phyloP scores from a whole-genome alignment of 2,329 filamentous ascomycete species.

The Fusarium fracticaudum region DNA sequence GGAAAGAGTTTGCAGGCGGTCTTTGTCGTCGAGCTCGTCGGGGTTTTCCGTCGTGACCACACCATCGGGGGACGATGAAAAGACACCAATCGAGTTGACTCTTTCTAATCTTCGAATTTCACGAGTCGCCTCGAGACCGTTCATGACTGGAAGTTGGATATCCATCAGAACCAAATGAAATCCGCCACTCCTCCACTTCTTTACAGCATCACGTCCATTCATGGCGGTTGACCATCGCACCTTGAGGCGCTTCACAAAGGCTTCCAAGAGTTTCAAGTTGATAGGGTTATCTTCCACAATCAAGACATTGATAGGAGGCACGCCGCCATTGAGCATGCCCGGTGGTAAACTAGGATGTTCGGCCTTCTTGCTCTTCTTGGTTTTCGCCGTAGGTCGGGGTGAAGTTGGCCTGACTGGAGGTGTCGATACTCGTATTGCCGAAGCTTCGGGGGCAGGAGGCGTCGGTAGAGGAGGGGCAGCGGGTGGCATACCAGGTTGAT shows the following conservation, averaged over 20 bases:
- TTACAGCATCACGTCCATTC: constrained; percentile 92
- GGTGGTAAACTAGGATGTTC: constrained; percentile 62
- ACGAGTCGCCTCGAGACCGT: constrained; percentile 90
- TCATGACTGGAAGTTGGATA: constrained; percentile 97
- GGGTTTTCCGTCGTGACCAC: constrained; percentile 56
- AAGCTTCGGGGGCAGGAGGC: constrained; percentile 61
- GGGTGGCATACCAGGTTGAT: constrained; percentile 57
- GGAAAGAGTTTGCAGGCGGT: constrained; percentile 72
- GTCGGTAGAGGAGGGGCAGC: constrained; percentile 62
- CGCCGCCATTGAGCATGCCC: constrained; percentile 78
- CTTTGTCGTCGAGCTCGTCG: constrained; percentile 67
- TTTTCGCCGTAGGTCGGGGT: constrained; percentile 56
- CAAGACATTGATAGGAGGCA: constrained; percentile 95
- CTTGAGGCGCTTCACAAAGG: constrained; percentile 94
- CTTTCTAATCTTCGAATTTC: constrained; percentile 92
- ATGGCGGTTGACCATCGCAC: constrained; percentile 98
- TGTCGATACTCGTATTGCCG: constrained; percentile 60
- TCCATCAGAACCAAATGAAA: constrained; percentile 99
- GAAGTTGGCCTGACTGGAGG: constrained; percentile 59
- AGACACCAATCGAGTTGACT: constrained; percentile 92
- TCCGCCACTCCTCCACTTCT: constrained; percentile 90
- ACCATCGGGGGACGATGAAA: constrained; percentile 72
- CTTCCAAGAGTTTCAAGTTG: constrained; percentile 91
- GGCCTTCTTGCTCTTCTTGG: constrained; percentile 65
- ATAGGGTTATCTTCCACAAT: constrained; percentile 99